Evolutionary conservation across 805 yeast species (phyloP).

Genomic region (Saturnispora dispora): DNA sequence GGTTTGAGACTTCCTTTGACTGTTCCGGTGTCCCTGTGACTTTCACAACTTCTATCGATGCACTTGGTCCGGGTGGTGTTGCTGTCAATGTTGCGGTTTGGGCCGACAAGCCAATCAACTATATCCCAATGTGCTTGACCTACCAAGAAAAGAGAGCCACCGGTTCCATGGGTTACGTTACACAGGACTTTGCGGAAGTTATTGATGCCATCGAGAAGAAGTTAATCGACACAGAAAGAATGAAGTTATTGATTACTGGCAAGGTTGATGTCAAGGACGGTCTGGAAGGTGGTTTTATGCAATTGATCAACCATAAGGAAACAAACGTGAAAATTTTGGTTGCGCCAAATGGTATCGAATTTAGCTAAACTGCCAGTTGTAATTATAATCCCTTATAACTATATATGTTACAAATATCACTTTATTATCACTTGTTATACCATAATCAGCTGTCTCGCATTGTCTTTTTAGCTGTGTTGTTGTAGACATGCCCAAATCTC

Average conservation of each 20-base stretch:
- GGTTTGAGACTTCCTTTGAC: conserved; percentile 43
- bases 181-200: conserved; percentile 49
- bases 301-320: conserved; percentile 43
- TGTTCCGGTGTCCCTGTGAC: conserved; percentile 50
- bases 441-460: too few relatives aligned
- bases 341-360: conserved; percentile 32
- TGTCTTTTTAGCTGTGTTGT: too few relatives aligned
- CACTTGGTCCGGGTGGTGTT: conserved; percentile 43
- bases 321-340: conserved; percentile 46
- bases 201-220: conserved; percentile 42
- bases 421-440: too few relatives aligned
- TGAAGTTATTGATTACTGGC: conserved; percentile 44
- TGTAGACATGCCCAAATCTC: too few relatives aligned
- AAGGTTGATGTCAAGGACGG: conserved; percentile 41
- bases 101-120: conserved; percentile 43
- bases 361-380: too few relatives aligned
- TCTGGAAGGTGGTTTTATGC: conserved; percentile 43
- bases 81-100: conserved; percentile 61
- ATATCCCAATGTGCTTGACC: conserved; percentile 48
- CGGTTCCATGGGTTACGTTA: conserved; percentile 56
- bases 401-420: too few relatives aligned
- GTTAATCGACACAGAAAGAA: conserved; percentile 34
- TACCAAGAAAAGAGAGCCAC: conserved; percentile 45
- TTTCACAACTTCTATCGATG: conserved; percentile 40
- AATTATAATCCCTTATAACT: too few relatives aligned